Percentiles rank a stretch among this genome's conserved stretches.
Evolutionary conservation across 345 rosid genomes (phyloP).

Genomic region (Aegle marmelos): DNA sequence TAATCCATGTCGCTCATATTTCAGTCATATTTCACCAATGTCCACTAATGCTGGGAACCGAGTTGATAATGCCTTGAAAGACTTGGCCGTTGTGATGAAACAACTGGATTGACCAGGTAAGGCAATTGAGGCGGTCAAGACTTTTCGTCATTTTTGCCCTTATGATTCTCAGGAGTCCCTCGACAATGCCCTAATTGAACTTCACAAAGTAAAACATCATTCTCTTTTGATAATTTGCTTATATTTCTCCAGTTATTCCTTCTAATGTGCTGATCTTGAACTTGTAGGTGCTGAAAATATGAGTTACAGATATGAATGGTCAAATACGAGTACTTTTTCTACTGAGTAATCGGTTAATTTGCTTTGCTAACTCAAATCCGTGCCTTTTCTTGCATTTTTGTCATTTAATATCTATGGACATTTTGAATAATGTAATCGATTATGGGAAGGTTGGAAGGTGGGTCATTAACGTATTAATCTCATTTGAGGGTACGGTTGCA

Average conservation of each 20-base stretch:
- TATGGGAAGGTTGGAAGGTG: not conserved
- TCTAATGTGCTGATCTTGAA: not conserved
- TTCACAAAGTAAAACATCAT: conserved; percentile 48
- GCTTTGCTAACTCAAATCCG: not conserved
- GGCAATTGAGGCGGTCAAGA: conserved; percentile 72
- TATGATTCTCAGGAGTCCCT: conserved; percentile 63
- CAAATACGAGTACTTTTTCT: not conserved
- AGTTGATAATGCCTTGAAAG: conserved; percentile 69
- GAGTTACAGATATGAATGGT: not conserved
- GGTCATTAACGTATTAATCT: not conserved
- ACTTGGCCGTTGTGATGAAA: conserved; percentile 77
- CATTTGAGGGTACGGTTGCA: not conserved
- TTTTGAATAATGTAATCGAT: not conserved
- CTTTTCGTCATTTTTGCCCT: conserved; percentile 67
- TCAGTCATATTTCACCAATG: too few relatives aligned
- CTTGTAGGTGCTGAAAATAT: not conserved
- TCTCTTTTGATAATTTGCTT: not conserved
- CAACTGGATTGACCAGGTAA: conserved; percentile 61
- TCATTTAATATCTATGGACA: not conserved
- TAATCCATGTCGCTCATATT: too few relatives aligned
- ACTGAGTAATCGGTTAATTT: not conserved
- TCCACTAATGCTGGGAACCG: conserved; percentile 71
- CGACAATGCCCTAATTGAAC: conserved; percentile 71
- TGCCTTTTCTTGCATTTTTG: not conserved
- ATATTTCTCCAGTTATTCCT: too few relatives aligned